phyloP scores from a whole-genome alignment of 225 moss, liverwort and hornwort species.

The Bryoerythrophyllum caledonicum region DNA sequence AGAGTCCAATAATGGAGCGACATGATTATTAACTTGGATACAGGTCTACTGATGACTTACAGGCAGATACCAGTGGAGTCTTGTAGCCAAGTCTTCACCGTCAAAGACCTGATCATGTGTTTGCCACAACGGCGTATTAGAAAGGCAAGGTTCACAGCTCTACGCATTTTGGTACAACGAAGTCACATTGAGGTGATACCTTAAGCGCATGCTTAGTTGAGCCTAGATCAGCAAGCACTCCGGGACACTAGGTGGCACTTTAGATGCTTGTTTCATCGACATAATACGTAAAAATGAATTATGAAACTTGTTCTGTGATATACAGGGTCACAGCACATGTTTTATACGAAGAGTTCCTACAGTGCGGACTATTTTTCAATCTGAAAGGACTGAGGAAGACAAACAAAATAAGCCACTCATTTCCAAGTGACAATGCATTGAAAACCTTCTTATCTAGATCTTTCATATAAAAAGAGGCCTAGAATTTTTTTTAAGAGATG shows the following conservation, averaged over 20 bases:
- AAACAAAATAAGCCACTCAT: not conserved
- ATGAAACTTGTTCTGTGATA: slow-evolving; percentile 9
- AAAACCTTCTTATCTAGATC: not conserved
- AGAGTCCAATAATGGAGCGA: slow-evolving; percentile 9
- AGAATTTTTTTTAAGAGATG: not conserved
- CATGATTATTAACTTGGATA: slow-evolving; percentile 13
- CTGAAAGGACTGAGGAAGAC: not conserved
- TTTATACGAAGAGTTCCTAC: not conserved
- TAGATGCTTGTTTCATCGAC: not conserved
- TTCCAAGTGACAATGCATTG: not conserved
- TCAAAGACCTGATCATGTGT: slow-evolving; percentile 54
- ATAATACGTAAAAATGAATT: not conserved
- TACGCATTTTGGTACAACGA: slow-evolving; percentile 22
- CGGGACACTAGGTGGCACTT: slow-evolving; percentile 10
- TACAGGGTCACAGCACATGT: not conserved
- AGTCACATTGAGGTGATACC: slow-evolving; percentile 7
- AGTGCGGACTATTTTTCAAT: not conserved
- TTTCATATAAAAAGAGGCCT: not conserved
- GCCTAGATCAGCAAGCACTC: slow-evolving; percentile 10
- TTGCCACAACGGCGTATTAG: slow-evolving; percentile 47
- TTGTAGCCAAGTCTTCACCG: slow-evolving; percentile 53
- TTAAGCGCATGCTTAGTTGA: slow-evolving; percentile 7
- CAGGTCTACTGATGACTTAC: slow-evolving; percentile 53
- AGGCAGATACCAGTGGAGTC: slow-evolving; percentile 60
- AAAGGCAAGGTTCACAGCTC: slow-evolving; percentile 21